Evolutionary conservation across 306 rosid genomes (phyloP), one percentile per base, ranked within the genome.

Genomic region (Cyamopsis tetragonoloba): DNA sequence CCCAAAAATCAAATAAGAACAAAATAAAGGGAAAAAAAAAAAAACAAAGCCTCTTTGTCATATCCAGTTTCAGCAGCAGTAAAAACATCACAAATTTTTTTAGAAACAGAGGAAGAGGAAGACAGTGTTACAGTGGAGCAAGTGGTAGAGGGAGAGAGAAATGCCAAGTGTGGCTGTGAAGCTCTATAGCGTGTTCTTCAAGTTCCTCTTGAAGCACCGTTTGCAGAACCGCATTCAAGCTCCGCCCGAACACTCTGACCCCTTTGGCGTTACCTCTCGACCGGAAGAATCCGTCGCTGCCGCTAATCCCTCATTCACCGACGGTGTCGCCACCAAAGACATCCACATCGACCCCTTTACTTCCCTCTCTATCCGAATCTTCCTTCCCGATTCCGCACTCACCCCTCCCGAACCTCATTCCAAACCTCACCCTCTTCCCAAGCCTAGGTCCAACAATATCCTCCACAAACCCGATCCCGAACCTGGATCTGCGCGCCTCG

Each of bases 151-250:
- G 20, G 39, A 50, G 58, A 38, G 60, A 71, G 89, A 85, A 68
- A 93, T 93, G 99, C 97, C 99, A 75, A 90, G 87, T 87, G 97
- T 93, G 71, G 88, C 96, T 69, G 96, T 93, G 60, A 90, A 93
- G 88, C 97, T 93, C 69, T 93, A 93, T 44, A 93, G 99, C 85
- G 97, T 90, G 9, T 86, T 93, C 95, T 93, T 89, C 96, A 93
- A 93, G 85, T 90, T 93, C 76, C 96, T 93, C 88, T 83, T 90
- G 87, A 93, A 93, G 85, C 99, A 93, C 80, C 99, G 99, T 47
- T 68, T 93, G 60, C 97, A 89, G 84, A 93, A 85, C 59, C 92
- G 95, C 68, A 83, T 88, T 83, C 97, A 93, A 80, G 58, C 87
- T 51, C 82, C 68, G 30, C 76, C 84, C 59, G 90, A 86, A 53